These are phyloP conservation scores for Diversispora epigaea DNA, from an alignment of 192 early-diverging fungal genomes.

Conservation along the genomic window DNA sequence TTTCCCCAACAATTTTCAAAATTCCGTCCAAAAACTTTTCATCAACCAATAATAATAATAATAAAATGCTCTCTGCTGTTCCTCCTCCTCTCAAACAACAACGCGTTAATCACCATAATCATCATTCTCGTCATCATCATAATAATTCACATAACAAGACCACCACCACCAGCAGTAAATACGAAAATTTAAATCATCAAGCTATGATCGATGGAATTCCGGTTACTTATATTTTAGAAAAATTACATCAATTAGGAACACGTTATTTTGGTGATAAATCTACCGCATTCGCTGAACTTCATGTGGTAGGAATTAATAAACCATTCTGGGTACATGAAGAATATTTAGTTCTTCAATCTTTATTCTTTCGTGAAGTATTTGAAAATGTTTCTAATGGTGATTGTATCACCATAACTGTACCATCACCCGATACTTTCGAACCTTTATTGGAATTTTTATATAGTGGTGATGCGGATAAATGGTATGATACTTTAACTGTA, in stretches of 20 bases:
- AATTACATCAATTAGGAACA: slow-evolving; percentile 25
- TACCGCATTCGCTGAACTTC: slow-evolving; percentile 25
- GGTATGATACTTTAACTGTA: slow-evolving; percentile 21
- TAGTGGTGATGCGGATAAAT: slow-evolving; percentile 23
- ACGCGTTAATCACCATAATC: no score
- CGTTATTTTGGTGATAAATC: slow-evolving; percentile 19
- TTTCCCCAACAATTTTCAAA: no score
- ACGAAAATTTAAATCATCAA: slow-evolving; percentile 53
- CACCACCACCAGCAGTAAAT: slow-evolving; percentile 60
- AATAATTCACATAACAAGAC: no score
- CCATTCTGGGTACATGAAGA: slow-evolving; percentile 27
- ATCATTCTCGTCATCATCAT: no score
- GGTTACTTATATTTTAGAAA: slow-evolving; percentile 9
- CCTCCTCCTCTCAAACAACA: no score
- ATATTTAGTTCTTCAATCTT: slow-evolving; percentile 26
- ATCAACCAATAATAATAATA: no score
- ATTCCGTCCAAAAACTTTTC: no score
- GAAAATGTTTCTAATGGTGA: slow-evolving; percentile 15
- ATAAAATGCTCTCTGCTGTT: no score
- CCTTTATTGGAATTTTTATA: slow-evolving; percentile 21
- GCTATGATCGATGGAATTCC: slow-evolving; percentile 15
- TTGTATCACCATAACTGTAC: slow-evolving; percentile 18
- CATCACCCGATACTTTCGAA: slow-evolving; percentile 30
- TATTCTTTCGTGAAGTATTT: slow-evolving; percentile 26
- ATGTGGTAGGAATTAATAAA: slow-evolving; percentile 18